Conservation (phyloP, 2,329 filamentous ascomycete genomes). For the Fusarium bulbicola region DNA sequence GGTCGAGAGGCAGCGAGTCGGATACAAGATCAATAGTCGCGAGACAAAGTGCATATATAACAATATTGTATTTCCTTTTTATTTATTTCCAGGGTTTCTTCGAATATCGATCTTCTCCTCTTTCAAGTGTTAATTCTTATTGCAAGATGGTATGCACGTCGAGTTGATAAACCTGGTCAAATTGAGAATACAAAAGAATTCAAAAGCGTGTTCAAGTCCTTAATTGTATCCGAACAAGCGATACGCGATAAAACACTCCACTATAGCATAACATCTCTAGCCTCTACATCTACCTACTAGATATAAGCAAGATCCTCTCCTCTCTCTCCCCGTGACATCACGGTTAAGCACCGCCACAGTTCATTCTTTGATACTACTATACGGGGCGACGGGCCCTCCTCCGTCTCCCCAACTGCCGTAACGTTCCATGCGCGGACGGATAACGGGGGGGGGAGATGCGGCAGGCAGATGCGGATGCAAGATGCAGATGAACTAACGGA, state of each 20-base stretch:
- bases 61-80: background rate
- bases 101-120: background rate
- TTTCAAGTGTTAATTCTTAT: background rate
- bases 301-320: background rate
- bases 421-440: background rate
- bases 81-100: background rate
- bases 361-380: background rate
- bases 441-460: background rate
- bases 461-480: background rate
- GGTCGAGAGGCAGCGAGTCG: background rate
- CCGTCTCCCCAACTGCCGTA: background rate
- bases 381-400: slow-evolving; percentile 9
- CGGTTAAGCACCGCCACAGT: background rate
- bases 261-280: background rate
- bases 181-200: background rate
- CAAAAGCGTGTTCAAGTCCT: background rate
- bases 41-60: background rate
- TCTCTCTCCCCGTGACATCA: background rate
- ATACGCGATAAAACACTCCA: background rate
- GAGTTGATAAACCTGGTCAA: background rate
- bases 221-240: background rate
- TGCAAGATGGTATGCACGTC: background rate
- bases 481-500: background rate
- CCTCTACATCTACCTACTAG: background rate
- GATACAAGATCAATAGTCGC: background rate